Evolutionary conservation across 2,329 filamentous ascomycete genomes (phyloP).

Genomic region (Colletotrichum trifolii): DNA sequence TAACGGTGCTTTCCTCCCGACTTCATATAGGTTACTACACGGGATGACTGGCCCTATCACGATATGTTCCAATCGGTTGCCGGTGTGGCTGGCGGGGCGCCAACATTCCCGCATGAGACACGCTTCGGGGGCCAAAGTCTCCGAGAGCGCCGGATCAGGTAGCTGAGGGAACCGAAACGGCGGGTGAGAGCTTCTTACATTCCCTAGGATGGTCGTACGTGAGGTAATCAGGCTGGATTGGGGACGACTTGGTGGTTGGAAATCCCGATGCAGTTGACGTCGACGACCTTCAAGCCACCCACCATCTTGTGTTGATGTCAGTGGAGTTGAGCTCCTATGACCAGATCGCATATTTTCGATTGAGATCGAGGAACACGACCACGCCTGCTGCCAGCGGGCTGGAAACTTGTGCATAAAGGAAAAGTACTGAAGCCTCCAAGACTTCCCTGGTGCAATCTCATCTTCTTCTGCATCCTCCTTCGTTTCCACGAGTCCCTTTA

Average conservation of each 20-base stretch:
- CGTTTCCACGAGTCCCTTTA: too few relatives aligned
- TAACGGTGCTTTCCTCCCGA: too few relatives aligned
- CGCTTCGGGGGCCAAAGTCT: background rate
- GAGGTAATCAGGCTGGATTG: background rate
- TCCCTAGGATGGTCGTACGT: slow-evolving; percentile 11
- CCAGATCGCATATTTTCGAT: too few relatives aligned
- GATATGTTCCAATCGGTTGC: slow-evolving; percentile 18
- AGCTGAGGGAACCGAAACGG: background rate
- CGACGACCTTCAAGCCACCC: background rate
- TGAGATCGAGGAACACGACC: too few relatives aligned
- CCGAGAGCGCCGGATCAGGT: background rate
- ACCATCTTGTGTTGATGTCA: background rate
- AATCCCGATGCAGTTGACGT: background rate
- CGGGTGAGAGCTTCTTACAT: slow-evolving; percentile 10
- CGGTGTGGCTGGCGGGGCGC: slow-evolving; percentile 23
- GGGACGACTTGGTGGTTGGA: slow-evolving; percentile 22
- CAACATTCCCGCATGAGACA: slow-evolving; percentile 26
- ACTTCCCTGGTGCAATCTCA: too few relatives aligned
- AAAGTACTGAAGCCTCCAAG: too few relatives aligned
- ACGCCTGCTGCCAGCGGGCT: too few relatives aligned
- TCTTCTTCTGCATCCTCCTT: too few relatives aligned
- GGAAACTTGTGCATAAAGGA: too few relatives aligned
- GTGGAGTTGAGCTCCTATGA: too few relatives aligned
- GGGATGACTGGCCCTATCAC: slow-evolving; percentile 20
- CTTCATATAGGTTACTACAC: slow-evolving; percentile 21